Percentiles rank a stretch among this genome's conserved stretches.
phyloP scores from a whole-genome alignment of 108 stramenopile genomes.

The Discostella stelligeroides region DNA sequence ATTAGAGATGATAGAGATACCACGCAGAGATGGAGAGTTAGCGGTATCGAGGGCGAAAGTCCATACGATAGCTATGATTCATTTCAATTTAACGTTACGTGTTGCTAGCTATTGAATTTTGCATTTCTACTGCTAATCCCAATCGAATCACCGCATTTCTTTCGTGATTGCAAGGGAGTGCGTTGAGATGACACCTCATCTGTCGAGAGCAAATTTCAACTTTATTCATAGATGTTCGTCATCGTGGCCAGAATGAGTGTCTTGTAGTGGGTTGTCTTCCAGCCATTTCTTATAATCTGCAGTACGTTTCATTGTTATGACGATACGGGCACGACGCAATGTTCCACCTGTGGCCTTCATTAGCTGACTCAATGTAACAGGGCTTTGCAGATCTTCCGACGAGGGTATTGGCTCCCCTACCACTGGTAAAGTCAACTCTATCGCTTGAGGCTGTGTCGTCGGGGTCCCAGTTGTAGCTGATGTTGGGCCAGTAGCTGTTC shows the following conservation, averaged over 20 bases:
- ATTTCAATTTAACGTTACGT: neutral
- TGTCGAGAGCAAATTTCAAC: neutral
- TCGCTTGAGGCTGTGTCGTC: slow-evolving; percentile 18
- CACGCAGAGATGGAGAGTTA: too few relatives aligned
- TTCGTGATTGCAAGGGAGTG: slow-evolving; percentile 12
- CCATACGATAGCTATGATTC: too few relatives aligned
- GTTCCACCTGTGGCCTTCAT: slow-evolving; percentile 45
- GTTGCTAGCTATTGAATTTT: too few relatives aligned
- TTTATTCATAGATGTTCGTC: slow-evolving; percentile 30
- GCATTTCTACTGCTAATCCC: too few relatives aligned
- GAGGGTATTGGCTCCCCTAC: slow-evolving; percentile 11
- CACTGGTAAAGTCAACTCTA: slow-evolving; percentile 24
- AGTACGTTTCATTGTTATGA: slow-evolving; percentile 77
- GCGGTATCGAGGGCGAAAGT: too few relatives aligned
- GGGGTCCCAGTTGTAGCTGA: slow-evolving; percentile 8
- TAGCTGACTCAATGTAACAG: slow-evolving; percentile 9
- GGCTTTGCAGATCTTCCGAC: slow-evolving; percentile 8
- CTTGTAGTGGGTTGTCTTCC: slow-evolving; percentile 73
- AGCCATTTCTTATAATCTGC: slow-evolving; percentile 80
- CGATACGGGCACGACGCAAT: slow-evolving; percentile 76
- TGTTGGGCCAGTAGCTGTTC: slow-evolving; percentile 9
- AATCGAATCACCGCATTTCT: slow-evolving; percentile 11
- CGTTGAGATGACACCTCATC: slow-evolving; percentile 29
- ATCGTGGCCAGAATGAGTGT: slow-evolving; percentile 50
- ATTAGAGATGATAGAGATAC: too few relatives aligned